phyloP scores from a whole-genome alignment of 2,329 filamentous ascomycete species.

The Beauveria bassiana region DNA sequence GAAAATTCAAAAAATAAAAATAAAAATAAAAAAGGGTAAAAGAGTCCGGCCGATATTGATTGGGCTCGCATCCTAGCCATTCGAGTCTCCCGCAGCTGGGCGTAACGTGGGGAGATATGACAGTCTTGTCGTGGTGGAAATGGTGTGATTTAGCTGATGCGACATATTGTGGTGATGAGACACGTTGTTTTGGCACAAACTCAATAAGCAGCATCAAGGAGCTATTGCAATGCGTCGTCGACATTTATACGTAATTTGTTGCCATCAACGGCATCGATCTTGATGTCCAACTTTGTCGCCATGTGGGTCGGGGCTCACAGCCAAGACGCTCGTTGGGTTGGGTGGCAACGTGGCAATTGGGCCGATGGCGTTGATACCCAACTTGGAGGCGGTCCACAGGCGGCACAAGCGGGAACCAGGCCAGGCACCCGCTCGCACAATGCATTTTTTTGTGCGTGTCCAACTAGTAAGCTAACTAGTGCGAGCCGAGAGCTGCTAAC shows the following conservation, averaged over 20 bases:
- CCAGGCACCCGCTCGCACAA: conserved; percentile 8
- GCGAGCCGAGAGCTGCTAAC: neutral
- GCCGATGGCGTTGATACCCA: conserved; percentile 10
- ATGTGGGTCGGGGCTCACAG: conserved; percentile 1
- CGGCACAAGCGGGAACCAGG: conserved; percentile 8
- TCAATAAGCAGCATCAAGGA: neutral
- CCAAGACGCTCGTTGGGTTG: conserved; percentile 4
- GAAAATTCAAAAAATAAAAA: too few relatives aligned
- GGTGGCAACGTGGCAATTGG: conserved; percentile 10
- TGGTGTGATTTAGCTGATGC: neutral
- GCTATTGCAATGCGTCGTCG: neutral
- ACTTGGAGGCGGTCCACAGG: conserved; percentile 5
- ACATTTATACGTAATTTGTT: conserved; percentile 1
- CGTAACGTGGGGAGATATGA: neutral
- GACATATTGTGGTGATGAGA: neutral
- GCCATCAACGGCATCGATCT: neutral
- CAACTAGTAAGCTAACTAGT: neutral
- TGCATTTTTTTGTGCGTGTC: neutral
- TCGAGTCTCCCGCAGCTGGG: neutral
- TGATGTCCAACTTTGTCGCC: neutral
- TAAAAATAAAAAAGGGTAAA: neutral
- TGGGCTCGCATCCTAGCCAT: neutral
- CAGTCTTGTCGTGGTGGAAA: neutral
- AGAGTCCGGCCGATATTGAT: neutral
- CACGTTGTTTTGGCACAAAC: neutral